phyloP scores from a whole-genome alignment of 306 rosid genomes.

The Acmispon strigosus region DNA sequence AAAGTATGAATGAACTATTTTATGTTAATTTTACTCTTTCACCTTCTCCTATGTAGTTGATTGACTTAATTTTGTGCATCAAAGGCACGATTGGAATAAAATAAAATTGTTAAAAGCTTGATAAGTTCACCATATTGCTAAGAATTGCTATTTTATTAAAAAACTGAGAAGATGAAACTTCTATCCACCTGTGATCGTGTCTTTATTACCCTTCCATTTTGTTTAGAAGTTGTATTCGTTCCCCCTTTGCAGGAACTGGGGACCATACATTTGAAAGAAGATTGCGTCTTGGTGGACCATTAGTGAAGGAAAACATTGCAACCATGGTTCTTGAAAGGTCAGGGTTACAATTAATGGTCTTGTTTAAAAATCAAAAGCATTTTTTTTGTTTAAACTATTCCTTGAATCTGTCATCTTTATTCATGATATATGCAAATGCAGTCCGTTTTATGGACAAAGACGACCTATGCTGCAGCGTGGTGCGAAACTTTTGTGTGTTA shows the following conservation, averaged over 20 bases:
- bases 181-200: not conserved
- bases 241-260: constrained; percentile 60
- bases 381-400: not conserved
- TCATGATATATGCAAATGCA: constrained; percentile 36
- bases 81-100: not conserved
- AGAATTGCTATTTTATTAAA: not conserved
- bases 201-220: constrained; percentile 10
- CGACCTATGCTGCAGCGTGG: constrained; percentile 86
- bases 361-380: not conserved
- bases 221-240: not conserved
- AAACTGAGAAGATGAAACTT: not conserved
- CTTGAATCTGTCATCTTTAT: not conserved
- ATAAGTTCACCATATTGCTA: not conserved
- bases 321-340: constrained; percentile 99
- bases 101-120: not conserved
- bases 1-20: constrained; percentile 5
- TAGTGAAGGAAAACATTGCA: constrained; percentile 82
- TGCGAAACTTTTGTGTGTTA: constrained; percentile 90
- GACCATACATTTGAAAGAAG: constrained; percentile 93
- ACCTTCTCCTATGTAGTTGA: not conserved
- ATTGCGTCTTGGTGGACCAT: constrained; percentile 87
- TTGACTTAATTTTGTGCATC: not conserved
- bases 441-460: constrained; percentile 98
- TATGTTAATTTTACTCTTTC: not conserved
- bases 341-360: constrained; percentile 13